Conservation (phyloP, 495 filamentous ascomycete genomes). For the Neurospora intermedia region DNA sequence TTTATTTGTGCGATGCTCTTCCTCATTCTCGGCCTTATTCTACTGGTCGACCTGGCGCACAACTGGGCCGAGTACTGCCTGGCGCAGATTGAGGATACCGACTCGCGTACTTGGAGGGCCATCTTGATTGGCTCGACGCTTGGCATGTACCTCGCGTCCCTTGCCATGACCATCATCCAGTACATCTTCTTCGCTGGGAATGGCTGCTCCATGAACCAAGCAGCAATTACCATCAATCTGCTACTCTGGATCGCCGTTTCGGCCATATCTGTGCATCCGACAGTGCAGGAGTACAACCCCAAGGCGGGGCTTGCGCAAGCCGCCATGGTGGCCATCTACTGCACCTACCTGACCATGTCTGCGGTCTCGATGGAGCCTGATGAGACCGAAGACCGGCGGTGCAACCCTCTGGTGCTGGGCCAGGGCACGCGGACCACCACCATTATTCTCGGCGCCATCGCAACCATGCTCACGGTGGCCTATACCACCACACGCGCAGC, state of each 20-base stretch:
- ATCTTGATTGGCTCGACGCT: conserved; percentile 86
- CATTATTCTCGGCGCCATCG: conserved; percentile 81
- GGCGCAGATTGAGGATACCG: conserved; percentile 80
- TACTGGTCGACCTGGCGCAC: conserved; percentile 91
- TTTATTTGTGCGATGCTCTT: conserved; percentile 86
- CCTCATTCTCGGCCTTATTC: conserved; percentile 80
- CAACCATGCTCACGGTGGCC: conserved; percentile 93
- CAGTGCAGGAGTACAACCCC: conserved; percentile 83
- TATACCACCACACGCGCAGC: conserved; percentile 96
- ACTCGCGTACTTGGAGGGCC: conserved; percentile 73
- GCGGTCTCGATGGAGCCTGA: conserved; percentile 98
- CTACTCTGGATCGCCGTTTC: conserved; percentile 75
- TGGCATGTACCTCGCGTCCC: conserved; percentile 81
- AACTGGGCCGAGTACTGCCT: conserved; percentile 97
- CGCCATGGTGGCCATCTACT: conserved; percentile 95
- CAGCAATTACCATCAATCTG: conserved; percentile 66
- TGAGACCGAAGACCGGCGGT: conserved; percentile 57
- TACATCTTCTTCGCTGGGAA: conserved; percentile 87
- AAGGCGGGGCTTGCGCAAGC: conserved; percentile 91
- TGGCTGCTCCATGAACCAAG: conserved; percentile 92
- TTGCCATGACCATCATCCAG: conserved; percentile 92
- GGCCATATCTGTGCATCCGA: conserved; percentile 76
- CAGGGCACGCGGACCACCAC: conserved; percentile 83
- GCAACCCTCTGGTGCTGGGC: conserved; percentile 86
- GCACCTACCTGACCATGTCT: conserved; percentile 96